Evolutionary conservation across 73 alveolate genomes (phyloP).

Genomic region (Tetrahymena elliotti): DNA sequence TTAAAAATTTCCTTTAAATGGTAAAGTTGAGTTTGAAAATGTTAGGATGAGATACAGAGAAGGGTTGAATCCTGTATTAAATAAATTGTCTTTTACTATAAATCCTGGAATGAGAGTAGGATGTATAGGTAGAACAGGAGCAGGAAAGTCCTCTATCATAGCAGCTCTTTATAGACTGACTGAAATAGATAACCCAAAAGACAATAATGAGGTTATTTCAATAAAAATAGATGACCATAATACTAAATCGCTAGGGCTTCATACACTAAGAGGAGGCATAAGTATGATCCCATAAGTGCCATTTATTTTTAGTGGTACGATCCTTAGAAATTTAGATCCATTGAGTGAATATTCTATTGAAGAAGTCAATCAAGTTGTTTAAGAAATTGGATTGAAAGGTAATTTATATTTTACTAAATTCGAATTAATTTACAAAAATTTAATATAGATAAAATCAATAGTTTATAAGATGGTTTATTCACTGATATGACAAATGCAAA

Average conservation of each 20-base stretch:
- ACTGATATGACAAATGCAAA: constrained; percentile 39
- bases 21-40: constrained; percentile 5
- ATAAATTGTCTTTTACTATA: neutral
- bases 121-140: constrained; percentile 47
- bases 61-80: neutral
- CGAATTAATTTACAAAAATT: no score
- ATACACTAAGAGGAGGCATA: constrained; percentile 55
- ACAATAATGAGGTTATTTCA: neutral
- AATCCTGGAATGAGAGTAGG: constrained; percentile 28
- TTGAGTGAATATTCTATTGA: constrained; percentile 48
- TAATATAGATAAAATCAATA: constrained; percentile 4
- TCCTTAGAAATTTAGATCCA: constrained; percentile 79
- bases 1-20: neutral
- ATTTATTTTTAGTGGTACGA: constrained; percentile 48
- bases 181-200: constrained; percentile 53
- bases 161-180: constrained; percentile 46
- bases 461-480: neutral
- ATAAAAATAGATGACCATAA: constrained; percentile 76
- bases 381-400: constrained; percentile 24
- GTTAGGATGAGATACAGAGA: constrained; percentile 9
- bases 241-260: constrained; percentile 48
- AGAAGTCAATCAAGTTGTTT: constrained; percentile 32
- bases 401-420: no score
- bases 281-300: constrained; percentile 72
- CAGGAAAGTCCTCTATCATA: constrained; percentile 44